Percentiles rank a stretch among this genome's conserved stretches.
These are phyloP conservation scores for Helicostylum pulchrum DNA, from an alignment of 192 early-diverging fungal genomes.

Conservation along the genomic window DNA sequence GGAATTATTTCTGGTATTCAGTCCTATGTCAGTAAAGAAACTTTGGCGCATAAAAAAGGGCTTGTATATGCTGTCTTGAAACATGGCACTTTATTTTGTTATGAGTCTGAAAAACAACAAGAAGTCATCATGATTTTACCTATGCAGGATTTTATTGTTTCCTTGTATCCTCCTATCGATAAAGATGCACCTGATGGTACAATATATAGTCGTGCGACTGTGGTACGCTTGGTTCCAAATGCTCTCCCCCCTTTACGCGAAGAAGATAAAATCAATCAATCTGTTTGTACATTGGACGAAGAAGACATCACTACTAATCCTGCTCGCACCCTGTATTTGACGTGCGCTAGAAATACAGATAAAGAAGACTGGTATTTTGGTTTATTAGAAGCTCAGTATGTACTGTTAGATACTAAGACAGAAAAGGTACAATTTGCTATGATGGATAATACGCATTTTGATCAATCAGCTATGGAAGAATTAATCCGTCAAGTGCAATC, in stretches of 20 bases:
- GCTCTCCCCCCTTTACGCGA: constrained; percentile 5
- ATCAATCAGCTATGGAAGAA: constrained; percentile 39
- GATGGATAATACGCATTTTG: constrained; percentile 38
- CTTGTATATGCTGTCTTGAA: constrained; percentile 71
- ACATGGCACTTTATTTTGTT: constrained; percentile 75
- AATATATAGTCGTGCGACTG: constrained; percentile 65
- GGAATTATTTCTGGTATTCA: constrained; percentile 18
- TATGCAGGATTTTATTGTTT: constrained; percentile 67
- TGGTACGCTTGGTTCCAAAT: constrained; percentile 46
- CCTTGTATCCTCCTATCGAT: constrained; percentile 58
- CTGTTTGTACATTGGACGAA: constrained; percentile 54
- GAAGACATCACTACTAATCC: constrained; percentile 36
- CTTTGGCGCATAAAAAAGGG: constrained; percentile 27
- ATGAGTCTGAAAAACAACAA: constrained; percentile 59
- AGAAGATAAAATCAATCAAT: constrained; percentile 48
- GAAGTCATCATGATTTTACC: constrained; percentile 54
- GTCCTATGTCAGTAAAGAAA: constrained; percentile 1
- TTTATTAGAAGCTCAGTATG: constrained; percentile 59
- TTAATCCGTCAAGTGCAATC: constrained; percentile 46
- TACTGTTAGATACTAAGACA: constrained; percentile 36
- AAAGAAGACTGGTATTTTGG: constrained; percentile 94
- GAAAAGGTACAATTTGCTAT: constrained; percentile 1
- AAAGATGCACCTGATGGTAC: constrained; percentile 59
- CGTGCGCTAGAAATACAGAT: constrained; percentile 59
- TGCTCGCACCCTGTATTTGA: constrained; percentile 58